Percentiles rank a stretch among this genome's conserved stretches.
Evolutionary conservation across 164 flowering plant species (phyloP).

Genomic region (Litsea cubeba): DNA sequence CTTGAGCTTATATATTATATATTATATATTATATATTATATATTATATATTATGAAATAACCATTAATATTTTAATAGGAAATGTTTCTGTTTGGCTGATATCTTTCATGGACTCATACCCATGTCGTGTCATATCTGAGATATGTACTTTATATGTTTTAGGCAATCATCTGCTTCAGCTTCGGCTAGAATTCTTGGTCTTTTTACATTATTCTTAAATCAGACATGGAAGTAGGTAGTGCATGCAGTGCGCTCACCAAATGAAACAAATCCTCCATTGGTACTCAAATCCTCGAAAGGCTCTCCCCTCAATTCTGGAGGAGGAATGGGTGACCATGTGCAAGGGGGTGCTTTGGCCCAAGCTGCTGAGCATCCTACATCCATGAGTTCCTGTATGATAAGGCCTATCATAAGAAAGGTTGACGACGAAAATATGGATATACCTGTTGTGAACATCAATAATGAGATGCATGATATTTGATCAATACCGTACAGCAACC

Average conservation of each 20-base stretch:
- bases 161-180: background rate
- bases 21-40: no score
- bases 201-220: background rate
- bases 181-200: no score
- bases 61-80: background rate
- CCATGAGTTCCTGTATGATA: conserved; percentile 61
- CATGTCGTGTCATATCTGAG: background rate
- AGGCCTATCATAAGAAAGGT: background rate
- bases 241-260: conserved; percentile 36
- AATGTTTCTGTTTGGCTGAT: background rate
- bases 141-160: background rate
- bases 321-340: conserved; percentile 90
- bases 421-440: background rate
- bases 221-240: background rate
- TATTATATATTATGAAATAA: no score
- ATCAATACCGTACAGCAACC: background rate
- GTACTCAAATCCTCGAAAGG: conserved; percentile 67
- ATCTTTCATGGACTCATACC: background rate
- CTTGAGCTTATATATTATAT: background rate
- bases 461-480: background rate
- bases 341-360: conserved; percentile 70
- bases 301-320: conserved; percentile 81
- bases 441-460: background rate
- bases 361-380: conserved; percentile 45
- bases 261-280: conserved; percentile 85